These are phyloP conservation scores for Narthecium ossifragum DNA, from an alignment of 106 monocot genomes.

Conservation along the genomic window DNA sequence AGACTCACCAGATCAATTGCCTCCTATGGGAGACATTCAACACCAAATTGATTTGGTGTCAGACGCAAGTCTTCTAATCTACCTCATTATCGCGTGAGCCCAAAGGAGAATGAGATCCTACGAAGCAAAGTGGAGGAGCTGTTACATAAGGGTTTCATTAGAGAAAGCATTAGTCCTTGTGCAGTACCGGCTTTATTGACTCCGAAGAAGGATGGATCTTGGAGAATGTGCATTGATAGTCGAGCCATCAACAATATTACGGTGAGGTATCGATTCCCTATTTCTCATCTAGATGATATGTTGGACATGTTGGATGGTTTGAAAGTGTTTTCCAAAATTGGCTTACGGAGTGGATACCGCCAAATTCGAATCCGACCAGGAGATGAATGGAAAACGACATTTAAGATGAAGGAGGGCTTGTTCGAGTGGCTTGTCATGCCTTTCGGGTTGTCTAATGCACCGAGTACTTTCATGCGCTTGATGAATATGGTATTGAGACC, in stretches of 20 bases:
- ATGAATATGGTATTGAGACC: background rate
- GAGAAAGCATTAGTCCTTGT: conserved; percentile 2
- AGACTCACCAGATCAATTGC: background rate
- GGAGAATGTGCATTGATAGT: background rate
- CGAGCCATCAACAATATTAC: conserved; percentile 4
- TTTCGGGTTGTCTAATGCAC: background rate
- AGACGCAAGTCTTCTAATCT: background rate
- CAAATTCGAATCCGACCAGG: background rate
- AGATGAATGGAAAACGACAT: background rate
- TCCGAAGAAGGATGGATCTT: background rate
- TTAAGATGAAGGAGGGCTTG: background rate
- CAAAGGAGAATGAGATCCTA: background rate
- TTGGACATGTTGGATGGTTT: background rate
- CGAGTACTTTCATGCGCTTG: background rate
- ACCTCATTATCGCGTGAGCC: conserved; percentile 5
- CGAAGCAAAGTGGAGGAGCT: background rate
- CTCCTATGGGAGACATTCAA: background rate
- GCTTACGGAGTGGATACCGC: background rate
- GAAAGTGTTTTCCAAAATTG: background rate
- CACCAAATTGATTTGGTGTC: background rate
- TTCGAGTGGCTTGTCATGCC: background rate
- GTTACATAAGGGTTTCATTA: background rate
- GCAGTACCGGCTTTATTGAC: background rate
- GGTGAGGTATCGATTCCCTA: background rate
- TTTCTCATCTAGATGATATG: background rate